Conservation (phyloP, 1,139 yeast species). For the Meyerozyma sp. region DNA sequence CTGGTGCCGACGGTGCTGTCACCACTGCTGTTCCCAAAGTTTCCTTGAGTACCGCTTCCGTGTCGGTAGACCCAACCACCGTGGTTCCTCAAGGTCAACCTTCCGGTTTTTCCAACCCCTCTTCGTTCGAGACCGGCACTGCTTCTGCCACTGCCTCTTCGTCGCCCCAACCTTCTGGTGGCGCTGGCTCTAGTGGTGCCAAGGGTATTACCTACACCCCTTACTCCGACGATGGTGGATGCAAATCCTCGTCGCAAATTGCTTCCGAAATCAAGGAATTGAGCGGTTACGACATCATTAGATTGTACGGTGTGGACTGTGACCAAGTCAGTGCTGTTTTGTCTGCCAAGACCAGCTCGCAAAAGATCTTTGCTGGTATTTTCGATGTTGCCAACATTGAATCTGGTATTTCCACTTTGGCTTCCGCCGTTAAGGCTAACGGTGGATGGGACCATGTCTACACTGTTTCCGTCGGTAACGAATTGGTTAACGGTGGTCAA, state of each 20-base stretch:
- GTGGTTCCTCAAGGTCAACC: slow-evolving; percentile 20
- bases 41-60: slow-evolving; percentile 18
- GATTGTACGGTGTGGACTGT: slow-evolving; percentile 75
- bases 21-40: slow-evolving; percentile 22
- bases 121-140: slow-evolving; percentile 16
- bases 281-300: slow-evolving; percentile 51
- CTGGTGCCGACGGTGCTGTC: slow-evolving; percentile 23
- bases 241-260: slow-evolving; percentile 61
- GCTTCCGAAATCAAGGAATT: slow-evolving; percentile 54
- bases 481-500: slow-evolving; percentile 63
- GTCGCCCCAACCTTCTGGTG: slow-evolving; percentile 9
- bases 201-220: slow-evolving; percentile 83
- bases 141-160: slow-evolving; percentile 17
- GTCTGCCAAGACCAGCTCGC: slow-evolving; percentile 50
- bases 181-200: slow-evolving; percentile 19
- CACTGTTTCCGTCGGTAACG: slow-evolving; percentile 80
- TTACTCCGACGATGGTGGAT: slow-evolving; percentile 62
- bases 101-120: slow-evolving; percentile 21
- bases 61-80: slow-evolving; percentile 16
- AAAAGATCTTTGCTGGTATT: slow-evolving; percentile 69
- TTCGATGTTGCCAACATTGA: slow-evolving; percentile 8
- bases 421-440: slow-evolving; percentile 47
- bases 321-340: slow-evolving; percentile 63
- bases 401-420: slow-evolving; percentile 45
- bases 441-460: slow-evolving; percentile 64